These are phyloP conservation scores for Fusarium brevicatenulatum DNA, from an alignment of 2,329 filamentous ascomycete species.

Conservation along the genomic window DNA sequence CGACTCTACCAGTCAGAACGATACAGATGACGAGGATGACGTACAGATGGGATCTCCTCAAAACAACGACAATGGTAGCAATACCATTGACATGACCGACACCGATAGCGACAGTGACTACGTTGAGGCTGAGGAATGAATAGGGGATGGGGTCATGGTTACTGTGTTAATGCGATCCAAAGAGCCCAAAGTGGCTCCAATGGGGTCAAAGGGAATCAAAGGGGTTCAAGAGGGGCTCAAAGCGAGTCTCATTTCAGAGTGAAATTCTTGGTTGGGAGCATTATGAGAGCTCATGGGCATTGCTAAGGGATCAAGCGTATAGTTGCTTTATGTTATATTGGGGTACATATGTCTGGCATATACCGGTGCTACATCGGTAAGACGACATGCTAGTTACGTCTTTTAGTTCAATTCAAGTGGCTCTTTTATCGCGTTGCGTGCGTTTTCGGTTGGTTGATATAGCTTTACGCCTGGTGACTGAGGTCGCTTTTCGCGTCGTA, in stretches of 20 bases:
- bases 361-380: background rate
- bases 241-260: background rate
- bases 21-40: background rate
- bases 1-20: slow-evolving; percentile 15
- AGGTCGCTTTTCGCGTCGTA: background rate
- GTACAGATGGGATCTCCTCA: background rate
- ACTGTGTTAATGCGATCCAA: background rate
- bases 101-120: background rate
- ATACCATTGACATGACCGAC: background rate
- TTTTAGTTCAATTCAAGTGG: background rate
- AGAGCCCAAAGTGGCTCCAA: background rate
- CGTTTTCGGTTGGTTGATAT: too few relatives aligned
- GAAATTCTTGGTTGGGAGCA: background rate
- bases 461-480: too few relatives aligned
- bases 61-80: background rate
- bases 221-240: background rate
- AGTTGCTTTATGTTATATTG: background rate
- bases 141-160: background rate
- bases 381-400: background rate
- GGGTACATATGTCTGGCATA: background rate
- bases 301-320: background rate
- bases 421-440: background rate
- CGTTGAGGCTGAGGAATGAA: background rate
- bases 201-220: background rate
- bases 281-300: background rate